These are phyloP conservation scores for Rhodofomes roseus DNA, from an alignment of 1,284 basidiomycete species.

Conservation along the genomic window DNA sequence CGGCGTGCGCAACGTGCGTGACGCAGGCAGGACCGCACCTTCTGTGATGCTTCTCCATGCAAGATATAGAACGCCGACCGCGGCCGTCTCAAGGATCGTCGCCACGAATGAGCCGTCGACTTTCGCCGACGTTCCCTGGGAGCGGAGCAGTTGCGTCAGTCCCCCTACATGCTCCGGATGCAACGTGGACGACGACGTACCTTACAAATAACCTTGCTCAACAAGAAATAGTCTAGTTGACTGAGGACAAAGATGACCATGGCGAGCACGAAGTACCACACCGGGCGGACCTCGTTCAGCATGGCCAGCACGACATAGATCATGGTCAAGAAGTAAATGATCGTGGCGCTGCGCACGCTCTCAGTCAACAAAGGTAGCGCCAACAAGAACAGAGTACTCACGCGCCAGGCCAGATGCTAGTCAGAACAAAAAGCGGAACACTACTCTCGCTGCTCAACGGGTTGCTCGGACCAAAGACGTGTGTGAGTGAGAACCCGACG, in stretches of 20 bases:
- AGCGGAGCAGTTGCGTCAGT: not conserved
- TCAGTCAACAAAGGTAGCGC: not conserved
- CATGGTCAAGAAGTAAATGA: constrained; percentile 72
- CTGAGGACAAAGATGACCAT: constrained; percentile 67
- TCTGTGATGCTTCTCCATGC: constrained; percentile 85
- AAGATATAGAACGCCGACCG: constrained; percentile 66
- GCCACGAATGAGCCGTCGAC: constrained; percentile 82
- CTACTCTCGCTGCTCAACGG: constrained; percentile 55
- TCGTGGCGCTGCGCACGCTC: constrained; percentile 46
- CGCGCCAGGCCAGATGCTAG: constrained; percentile 81
- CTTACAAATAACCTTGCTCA: constrained; percentile 72
- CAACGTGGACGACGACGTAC: constrained; percentile 36
- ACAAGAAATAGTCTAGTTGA: constrained; percentile 77
- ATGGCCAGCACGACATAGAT: constrained; percentile 68
- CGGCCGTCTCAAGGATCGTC: constrained; percentile 70
- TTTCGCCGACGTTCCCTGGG: constrained; percentile 33
- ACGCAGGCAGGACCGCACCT: constrained; percentile 45
- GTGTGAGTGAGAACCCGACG: constrained; percentile 61
- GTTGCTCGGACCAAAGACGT: constrained; percentile 53
- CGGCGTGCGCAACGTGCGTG: not conserved
- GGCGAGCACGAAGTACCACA: constrained; percentile 65
- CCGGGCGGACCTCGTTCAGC: constrained; percentile 69
- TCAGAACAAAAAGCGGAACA: constrained; percentile 74
- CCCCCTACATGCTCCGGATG: constrained; percentile 2
- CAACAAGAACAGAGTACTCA: constrained; percentile 35